These are phyloP conservation scores for Tricholoma sp. DNA, from an alignment of 768 basidiomycete species.

Conservation along the genomic window DNA sequence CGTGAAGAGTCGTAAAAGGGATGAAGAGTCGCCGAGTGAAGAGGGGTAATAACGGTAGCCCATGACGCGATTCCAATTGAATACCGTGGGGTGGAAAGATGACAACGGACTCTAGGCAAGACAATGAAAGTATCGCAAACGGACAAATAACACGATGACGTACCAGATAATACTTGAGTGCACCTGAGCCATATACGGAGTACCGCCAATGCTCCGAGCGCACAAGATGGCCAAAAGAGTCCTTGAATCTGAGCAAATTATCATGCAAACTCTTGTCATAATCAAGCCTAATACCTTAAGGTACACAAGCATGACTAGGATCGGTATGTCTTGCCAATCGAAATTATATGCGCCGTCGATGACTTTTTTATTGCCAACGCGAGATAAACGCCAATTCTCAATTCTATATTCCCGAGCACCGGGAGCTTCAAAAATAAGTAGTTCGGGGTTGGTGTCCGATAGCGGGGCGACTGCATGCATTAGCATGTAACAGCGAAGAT, in stretches of 20 bases:
- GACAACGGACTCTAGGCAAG: constrained; percentile 57
- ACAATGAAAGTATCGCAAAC: not conserved
- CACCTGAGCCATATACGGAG: constrained; percentile 3
- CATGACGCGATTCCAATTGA: constrained; percentile 68
- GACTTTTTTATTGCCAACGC: constrained; percentile 33
- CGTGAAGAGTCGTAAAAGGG: constrained; percentile 46
- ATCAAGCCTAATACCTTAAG: not conserved
- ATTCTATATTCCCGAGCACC: constrained; percentile 58
- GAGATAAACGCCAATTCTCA: constrained; percentile 44
- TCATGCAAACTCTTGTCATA: not conserved
- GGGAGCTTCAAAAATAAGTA: constrained; percentile 39
- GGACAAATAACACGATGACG: constrained; percentile 2
- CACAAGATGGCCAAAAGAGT: not conserved
- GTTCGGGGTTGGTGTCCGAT: constrained; percentile 40
- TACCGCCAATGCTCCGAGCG: not conserved
- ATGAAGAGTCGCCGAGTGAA: constrained; percentile 50
- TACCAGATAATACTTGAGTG: constrained; percentile 8
- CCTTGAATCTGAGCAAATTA: not conserved
- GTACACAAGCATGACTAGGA: constrained; percentile 18
- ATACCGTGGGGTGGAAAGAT: constrained; percentile 64
- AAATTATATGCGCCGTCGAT: constrained; percentile 25
- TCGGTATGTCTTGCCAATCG: constrained; percentile 34
- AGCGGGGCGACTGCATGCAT: constrained; percentile 17
- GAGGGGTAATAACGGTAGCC: constrained; percentile 38
- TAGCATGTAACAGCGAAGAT: too few relatives aligned